phyloP scores from a whole-genome alignment of 2,329 filamentous ascomycete species.

The Elsinoe batatas region DNA sequence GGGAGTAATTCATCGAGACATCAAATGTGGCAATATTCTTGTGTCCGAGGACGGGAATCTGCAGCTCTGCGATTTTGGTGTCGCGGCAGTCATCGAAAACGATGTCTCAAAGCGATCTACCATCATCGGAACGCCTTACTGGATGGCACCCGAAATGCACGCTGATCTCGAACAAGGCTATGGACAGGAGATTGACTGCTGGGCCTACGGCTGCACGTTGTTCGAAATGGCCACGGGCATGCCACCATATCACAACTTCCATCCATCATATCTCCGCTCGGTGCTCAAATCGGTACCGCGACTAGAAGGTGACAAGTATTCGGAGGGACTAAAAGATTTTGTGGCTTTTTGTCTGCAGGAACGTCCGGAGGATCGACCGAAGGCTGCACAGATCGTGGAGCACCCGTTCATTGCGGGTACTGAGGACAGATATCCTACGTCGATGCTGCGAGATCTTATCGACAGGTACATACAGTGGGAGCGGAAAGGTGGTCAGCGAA shows the following conservation, averaged over 20 bases:
- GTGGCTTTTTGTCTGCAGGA: conserved; percentile 64
- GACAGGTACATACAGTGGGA: conserved; percentile 68
- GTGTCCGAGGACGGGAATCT: conserved; percentile 67
- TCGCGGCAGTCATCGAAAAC: conserved; percentile 66
- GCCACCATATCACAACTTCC: conserved; percentile 57
- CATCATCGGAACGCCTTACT: conserved; percentile 72
- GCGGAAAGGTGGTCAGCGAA: conserved; percentile 58
- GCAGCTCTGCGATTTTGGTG: conserved; percentile 77
- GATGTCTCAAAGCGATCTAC: conserved; percentile 69
- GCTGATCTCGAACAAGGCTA: conserved; percentile 27
- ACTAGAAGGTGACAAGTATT: conserved; percentile 63
- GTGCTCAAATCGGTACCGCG: conserved; percentile 56
- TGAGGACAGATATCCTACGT: conserved; percentile 52
- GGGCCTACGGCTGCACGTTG: conserved; percentile 74
- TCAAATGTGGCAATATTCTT: conserved; percentile 67
- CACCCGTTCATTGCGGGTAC: conserved; percentile 61
- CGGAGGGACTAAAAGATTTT: conserved; percentile 56
- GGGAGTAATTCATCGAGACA: conserved; percentile 56
- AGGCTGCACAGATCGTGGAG: conserved; percentile 57
- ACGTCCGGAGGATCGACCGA: conserved; percentile 57
- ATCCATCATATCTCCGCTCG: conserved; percentile 42
- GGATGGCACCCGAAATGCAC: conserved; percentile 71
- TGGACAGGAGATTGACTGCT: conserved; percentile 56
- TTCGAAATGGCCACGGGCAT: conserved; percentile 72
- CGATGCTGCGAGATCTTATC: conserved; percentile 54